A percentile compares a stretch with the other conserved stretches of the same genome.
Evolutionary conservation across 2,329 filamentous ascomycete genomes (phyloP).

Genomic region (Exophiala lecanii-corni): DNA sequence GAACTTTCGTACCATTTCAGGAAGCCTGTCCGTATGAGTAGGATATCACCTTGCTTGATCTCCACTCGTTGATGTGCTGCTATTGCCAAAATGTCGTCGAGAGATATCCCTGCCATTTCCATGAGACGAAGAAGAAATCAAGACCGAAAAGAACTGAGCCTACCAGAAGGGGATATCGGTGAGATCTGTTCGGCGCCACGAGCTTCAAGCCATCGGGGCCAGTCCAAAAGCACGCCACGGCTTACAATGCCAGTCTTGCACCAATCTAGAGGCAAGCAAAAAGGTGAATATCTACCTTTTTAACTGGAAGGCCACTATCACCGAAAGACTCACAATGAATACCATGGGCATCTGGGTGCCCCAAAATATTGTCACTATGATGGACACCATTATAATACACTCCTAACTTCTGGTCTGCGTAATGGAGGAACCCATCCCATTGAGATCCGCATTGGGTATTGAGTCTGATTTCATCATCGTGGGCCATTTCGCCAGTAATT

Average conservation of each 20-base stretch:
- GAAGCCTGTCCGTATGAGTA: slow-evolving; percentile 62
- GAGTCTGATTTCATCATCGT: slow-evolving; percentile 12
- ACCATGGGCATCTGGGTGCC: no score
- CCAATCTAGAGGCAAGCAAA: no score
- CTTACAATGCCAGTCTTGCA: slow-evolving; percentile 37
- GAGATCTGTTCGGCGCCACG: slow-evolving; percentile 35
- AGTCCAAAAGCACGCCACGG: slow-evolving; percentile 44
- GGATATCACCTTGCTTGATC: slow-evolving; percentile 57
- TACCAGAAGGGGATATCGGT: no score
- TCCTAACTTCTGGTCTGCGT: slow-evolving; percentile 1
- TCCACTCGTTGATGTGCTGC: slow-evolving; percentile 49
- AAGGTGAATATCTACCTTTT: no score
- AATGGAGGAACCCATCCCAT: slow-evolving; percentile 39
- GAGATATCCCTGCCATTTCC: no score
- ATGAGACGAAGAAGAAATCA: no score
- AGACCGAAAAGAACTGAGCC: no score
- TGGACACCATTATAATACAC: slow-evolving; percentile 14
- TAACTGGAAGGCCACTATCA: no score
- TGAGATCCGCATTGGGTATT: slow-evolving; percentile 5
- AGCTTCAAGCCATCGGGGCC: slow-evolving; percentile 38
- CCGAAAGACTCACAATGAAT: slow-evolving; percentile 19
- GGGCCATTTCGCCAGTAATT: no score
- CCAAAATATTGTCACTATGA: no score
- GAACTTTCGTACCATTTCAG: slow-evolving; percentile 53
- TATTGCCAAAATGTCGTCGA: slow-evolving; percentile 58